Evolutionary conservation across 2,329 filamentous ascomycete species (phyloP), one percentile per base, ranked within the genome.

Genomic region (Curvularia sp.): DNA sequence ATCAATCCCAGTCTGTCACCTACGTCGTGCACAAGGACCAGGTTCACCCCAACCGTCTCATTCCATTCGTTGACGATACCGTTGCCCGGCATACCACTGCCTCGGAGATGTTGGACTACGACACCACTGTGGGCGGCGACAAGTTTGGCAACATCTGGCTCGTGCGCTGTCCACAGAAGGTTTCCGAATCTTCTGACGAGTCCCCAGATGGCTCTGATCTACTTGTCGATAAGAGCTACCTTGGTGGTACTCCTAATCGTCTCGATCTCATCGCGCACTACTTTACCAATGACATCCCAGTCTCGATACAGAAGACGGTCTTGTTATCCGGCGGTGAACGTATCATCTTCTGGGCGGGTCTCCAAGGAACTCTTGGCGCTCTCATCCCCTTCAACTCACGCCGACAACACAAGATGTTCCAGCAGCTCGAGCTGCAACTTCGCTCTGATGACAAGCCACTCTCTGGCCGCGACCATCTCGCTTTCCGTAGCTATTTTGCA

Each of bases 101-200:
- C 66, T 90, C 91, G 0, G 86, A 93, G 2, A 97, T 99, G 92
- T 89, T 98, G 1, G 95, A 99, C 78, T 99, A 99, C 77, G 95
- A 99, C 75, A 96, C 95, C 1, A 88, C 91, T 23, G 93, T 93
- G 2, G 95, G 94, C 34, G 94, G 94, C 34, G 95, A 99, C 80
- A 98, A 97, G 74, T 99, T 99, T 66, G 96, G 95, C 60, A 99
- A 99, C 70, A 79, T 99, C 15, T 99, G 93, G 89, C 86, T 99
- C 43, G 84, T 99, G 28, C 90, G 95, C 47, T 95, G 91, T 70
- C 93, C 94, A 0, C 82, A 88, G 59, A 95, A 96, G 75, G 88
- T 89, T 7, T 96, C 92, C 36, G 89, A 93, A 65, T 92, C 96
- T 74, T 90, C 93, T 0, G 95, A 99, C 70, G 95, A 97, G 76